Evolutionary conservation across 2,329 filamentous ascomycete species (phyloP).

Genomic region (Chrysosphaeria jannelii): DNA sequence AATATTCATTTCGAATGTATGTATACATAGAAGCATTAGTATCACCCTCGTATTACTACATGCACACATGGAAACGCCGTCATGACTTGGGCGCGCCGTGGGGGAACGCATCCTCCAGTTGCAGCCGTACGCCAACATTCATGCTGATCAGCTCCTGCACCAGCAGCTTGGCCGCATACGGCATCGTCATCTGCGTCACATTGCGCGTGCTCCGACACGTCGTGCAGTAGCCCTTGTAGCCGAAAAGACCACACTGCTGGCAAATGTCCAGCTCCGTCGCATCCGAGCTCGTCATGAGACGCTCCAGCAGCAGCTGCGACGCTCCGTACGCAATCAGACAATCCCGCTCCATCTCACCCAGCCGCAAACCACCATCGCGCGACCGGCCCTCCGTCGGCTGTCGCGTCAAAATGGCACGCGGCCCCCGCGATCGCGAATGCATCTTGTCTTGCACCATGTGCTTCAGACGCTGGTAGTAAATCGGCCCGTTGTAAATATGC

Average conservation of each 20-base stretch:
- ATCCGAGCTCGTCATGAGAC: slow-evolving; percentile 83
- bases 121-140: slow-evolving; percentile 86
- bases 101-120: slow-evolving; percentile 83
- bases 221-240: slow-evolving; percentile 83
- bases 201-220: slow-evolving; percentile 63
- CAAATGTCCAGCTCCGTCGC: slow-evolving; percentile 80
- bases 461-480: slow-evolving; percentile 98
- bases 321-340: slow-evolving; percentile 94
- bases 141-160: slow-evolving; percentile 93
- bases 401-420: slow-evolving; percentile 68
- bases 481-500: slow-evolving; percentile 94
- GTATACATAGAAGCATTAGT: no score
- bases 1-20: no score
- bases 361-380: slow-evolving; percentile 63
- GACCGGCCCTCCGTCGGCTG: slow-evolving; percentile 93
- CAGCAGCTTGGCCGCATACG: slow-evolving; percentile 84
- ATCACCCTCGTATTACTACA: no score
- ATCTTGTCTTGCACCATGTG: slow-evolving; percentile 99
- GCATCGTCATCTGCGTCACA: slow-evolving; percentile 83
- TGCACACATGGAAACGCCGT: no score
- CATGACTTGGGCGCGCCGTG: slow-evolving; percentile 12
- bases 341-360: slow-evolving; percentile 98
- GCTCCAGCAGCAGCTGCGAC: slow-evolving; percentile 67
- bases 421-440: slow-evolving; percentile 80
- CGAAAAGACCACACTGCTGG: slow-evolving; percentile 80